Conservation (phyloP, 331 rosid species). For the Malus hybrid region DNA sequence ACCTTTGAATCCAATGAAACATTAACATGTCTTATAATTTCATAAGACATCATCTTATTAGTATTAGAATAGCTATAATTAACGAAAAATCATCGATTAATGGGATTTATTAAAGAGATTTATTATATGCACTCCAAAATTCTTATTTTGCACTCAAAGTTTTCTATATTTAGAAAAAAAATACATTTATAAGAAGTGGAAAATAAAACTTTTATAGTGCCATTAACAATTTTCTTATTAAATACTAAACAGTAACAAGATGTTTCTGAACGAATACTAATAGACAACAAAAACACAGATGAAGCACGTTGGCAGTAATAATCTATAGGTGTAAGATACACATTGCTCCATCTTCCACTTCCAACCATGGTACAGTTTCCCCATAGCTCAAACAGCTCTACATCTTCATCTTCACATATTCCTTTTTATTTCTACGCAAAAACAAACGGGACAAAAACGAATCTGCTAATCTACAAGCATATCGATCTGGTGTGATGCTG, state of each 20-base stretch:
- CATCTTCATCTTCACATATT: neutral
- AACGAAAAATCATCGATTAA: neutral
- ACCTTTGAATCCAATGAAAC: no score
- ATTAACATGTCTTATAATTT: no score
- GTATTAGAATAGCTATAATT: neutral
- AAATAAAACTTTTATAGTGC: no score
- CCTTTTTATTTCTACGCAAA: conserved; percentile 11
- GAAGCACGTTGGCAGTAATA: neutral
- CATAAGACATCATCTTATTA: no score
- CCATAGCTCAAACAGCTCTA: conserved; percentile 11
- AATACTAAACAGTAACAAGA: no score
- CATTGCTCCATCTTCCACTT: conserved; percentile 1
- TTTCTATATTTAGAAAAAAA: no score
- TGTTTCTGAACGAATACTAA: no score
- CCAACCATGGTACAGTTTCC: conserved; percentile 4
- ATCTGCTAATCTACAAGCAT: conserved; percentile 3
- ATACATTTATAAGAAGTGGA: no score
- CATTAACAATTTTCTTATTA: no score
- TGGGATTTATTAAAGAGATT: no score
- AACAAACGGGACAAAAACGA: conserved; percentile 3
- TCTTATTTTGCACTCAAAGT: fast-evolving
- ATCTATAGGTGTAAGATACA: conserved; percentile 2
- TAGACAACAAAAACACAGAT: neutral
- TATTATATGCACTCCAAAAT: no score
- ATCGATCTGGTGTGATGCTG: neutral